Evolutionary conservation across 2,329 filamentous ascomycete genomes (phyloP), one percentile per base, ranked within the genome.

Genomic region (Mollisiaceae sp.): DNA sequence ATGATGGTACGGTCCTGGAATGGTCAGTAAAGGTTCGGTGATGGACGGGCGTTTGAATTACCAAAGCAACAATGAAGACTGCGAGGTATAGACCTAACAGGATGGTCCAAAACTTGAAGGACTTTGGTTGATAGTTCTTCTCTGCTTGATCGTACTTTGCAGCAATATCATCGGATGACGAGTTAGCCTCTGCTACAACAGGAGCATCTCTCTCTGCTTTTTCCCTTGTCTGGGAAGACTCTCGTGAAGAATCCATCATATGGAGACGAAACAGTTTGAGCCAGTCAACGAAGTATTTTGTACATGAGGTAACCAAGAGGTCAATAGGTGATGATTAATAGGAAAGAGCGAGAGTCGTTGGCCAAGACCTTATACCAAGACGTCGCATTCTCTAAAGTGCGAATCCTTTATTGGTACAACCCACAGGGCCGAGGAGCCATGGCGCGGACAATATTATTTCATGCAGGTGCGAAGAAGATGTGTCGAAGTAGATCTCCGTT

Each of bases 351-450:
- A 35, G 4, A 32, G 27, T 12, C 50, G 22, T 50, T 50, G 45
- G 45, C 50, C 22, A 54, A 54, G 50, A 54, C 50, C 50, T 54
- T 54, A 54, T 54, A 54, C 50, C 50, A 32, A 35, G 22, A 18
- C 50, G 12, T 54, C 50, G 50, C 50, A 32, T 54, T 54, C 24
- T 35, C 12, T 24, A 18, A 24, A 50, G 45, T 50, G 45, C 45
- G 45, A 45, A 50, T 18, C 50, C 27, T 32, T 35, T 24, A 18
- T 35, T 27, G 50, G 50, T 27, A 50, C 20, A 50, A 24, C 45
- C 41, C 41, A 50, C 22, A 27, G 20, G 24, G 22, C 50, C 50
- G 50, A 54, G 15, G 27, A 54, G 24, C 50, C 50, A 32, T 27
- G 27, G 24, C 32, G 18, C 50, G 50, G 50, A 14, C 50, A 54